These are phyloP conservation scores for Gracilariopsis chorda DNA, from an alignment of 23 red algal genomes.

Conservation along the genomic window DNA sequence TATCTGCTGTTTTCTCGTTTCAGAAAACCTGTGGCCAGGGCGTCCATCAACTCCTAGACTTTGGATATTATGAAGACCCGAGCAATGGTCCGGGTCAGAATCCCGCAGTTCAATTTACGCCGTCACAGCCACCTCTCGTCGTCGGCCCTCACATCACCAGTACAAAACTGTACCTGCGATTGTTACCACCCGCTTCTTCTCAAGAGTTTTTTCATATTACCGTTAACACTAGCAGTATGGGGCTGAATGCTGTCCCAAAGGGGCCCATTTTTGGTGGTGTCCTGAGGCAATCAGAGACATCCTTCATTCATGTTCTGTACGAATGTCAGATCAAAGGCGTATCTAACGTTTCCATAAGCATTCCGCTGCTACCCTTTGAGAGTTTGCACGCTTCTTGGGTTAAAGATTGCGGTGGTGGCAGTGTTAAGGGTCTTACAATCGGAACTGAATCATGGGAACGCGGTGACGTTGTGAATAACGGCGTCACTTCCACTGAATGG, in stretches of 20 bases:
- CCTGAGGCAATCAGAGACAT: not conserved
- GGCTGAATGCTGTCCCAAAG: slow-evolving; percentile 7
- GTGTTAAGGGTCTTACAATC: slow-evolving; percentile 26
- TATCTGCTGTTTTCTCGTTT: slow-evolving; percentile 50
- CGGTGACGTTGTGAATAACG: slow-evolving; percentile 34
- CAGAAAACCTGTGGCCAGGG: slow-evolving; percentile 51
- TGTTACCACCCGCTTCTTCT: slow-evolving; percentile 32
- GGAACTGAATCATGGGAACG: slow-evolving; percentile 2
- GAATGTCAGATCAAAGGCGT: slow-evolving; percentile 34
- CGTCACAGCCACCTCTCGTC: not conserved
- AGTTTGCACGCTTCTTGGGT: slow-evolving; percentile 36
- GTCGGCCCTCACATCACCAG: slow-evolving; percentile 42
- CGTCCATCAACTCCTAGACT: slow-evolving; percentile 28
- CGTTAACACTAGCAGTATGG: slow-evolving; percentile 13
- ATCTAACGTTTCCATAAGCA: slow-evolving; percentile 7
- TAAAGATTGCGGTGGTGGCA: slow-evolving; percentile 65
- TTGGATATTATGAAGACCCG: slow-evolving; percentile 31
- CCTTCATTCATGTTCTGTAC: slow-evolving; percentile 59
- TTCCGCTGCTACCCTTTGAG: slow-evolving; percentile 52
- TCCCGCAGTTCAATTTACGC: not conserved
- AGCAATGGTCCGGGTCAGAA: not conserved
- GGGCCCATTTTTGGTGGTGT: slow-evolving; percentile 58
- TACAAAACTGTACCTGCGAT: slow-evolving; percentile 17
- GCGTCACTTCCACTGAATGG: slow-evolving; percentile 1
- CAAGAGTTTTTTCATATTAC: slow-evolving; percentile 58